Evolutionary conservation across 441 rosid genomes (phyloP).

Genomic region (Metrosideros polymorpha): DNA sequence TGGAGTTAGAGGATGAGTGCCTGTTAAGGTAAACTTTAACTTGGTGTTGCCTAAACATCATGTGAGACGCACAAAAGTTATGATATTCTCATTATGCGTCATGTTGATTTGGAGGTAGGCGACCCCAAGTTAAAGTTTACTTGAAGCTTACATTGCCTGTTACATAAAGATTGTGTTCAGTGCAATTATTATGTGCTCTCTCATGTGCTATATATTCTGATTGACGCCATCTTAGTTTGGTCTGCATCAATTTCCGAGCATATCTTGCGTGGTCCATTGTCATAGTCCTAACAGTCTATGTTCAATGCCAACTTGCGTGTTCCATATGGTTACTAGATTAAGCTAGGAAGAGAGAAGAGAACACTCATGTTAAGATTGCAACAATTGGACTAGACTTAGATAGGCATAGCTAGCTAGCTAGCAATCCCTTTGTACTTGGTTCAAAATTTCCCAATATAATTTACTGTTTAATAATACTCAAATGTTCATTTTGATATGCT

Average conservation of each 20-base stretch:
- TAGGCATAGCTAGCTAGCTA: neutral
- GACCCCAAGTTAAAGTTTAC: neutral
- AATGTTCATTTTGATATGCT: neutral
- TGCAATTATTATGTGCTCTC: neutral
- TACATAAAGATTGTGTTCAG: neutral
- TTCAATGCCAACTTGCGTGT: neutral
- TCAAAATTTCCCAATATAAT: neutral
- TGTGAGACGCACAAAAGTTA: too few species aligned
- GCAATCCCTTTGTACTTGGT: neutral
- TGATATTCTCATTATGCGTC: too few species aligned
- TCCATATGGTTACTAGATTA: neutral
- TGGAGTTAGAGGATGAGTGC: too few species aligned
- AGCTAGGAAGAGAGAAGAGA: neutral
- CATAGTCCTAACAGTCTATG: neutral
- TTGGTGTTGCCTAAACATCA: too few species aligned
- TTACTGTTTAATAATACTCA: neutral
- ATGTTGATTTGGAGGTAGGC: too few species aligned
- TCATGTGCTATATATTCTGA: neutral
- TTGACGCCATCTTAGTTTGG: neutral
- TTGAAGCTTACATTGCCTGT: neutral
- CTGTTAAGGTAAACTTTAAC: too few species aligned
- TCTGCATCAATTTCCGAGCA: neutral
- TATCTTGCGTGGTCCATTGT: neutral
- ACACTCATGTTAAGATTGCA: neutral
- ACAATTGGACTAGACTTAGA: neutral